A percentile compares a stretch with the other conserved stretches of the same genome.
Conservation (phyloP, 1,139 yeast species). For the Williopsis jadinii region DNA sequence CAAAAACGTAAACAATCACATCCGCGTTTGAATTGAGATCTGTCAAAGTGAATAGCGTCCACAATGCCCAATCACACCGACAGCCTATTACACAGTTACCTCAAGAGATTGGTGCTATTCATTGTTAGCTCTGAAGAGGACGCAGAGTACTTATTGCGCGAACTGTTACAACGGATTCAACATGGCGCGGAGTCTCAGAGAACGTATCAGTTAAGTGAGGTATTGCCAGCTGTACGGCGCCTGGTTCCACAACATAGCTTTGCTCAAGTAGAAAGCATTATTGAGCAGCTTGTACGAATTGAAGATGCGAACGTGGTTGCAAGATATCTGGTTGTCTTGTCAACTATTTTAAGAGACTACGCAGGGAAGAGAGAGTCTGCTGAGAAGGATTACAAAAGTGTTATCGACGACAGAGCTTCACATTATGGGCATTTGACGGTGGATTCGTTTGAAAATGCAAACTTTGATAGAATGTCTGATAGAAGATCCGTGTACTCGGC, state of each 20-base stretch:
- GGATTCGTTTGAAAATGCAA: constrained; percentile 29
- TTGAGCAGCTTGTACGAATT: constrained; percentile 28
- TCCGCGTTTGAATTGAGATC: too few species aligned
- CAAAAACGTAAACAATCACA: too few species aligned
- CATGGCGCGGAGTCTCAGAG: too few species aligned
- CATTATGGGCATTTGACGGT: constrained; percentile 18
- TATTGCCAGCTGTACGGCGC: too few species aligned
- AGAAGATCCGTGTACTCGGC: constrained; percentile 25
- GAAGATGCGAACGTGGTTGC: constrained; percentile 32
- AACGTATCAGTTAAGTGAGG: too few species aligned
- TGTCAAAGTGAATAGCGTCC: too few species aligned
- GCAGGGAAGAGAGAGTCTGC: neutral
- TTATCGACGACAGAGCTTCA: constrained; percentile 10
- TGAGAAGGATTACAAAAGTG: constrained; percentile 1
- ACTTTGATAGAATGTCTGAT: constrained; percentile 28
- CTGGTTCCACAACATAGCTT: constrained; percentile 11
- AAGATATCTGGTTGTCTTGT: constrained; percentile 33
- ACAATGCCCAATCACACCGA: too few species aligned
- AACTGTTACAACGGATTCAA: too few species aligned
- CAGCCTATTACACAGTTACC: too few species aligned
- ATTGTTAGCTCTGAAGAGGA: too few species aligned
- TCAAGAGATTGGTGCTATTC: too few species aligned
- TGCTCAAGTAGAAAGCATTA: constrained; percentile 28
- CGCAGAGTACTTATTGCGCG: too few species aligned
- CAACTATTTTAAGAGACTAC: constrained; percentile 15